Conservation (phyloP, 1,284 basidiomycete genomes). For the Mycena sp. region DNA sequence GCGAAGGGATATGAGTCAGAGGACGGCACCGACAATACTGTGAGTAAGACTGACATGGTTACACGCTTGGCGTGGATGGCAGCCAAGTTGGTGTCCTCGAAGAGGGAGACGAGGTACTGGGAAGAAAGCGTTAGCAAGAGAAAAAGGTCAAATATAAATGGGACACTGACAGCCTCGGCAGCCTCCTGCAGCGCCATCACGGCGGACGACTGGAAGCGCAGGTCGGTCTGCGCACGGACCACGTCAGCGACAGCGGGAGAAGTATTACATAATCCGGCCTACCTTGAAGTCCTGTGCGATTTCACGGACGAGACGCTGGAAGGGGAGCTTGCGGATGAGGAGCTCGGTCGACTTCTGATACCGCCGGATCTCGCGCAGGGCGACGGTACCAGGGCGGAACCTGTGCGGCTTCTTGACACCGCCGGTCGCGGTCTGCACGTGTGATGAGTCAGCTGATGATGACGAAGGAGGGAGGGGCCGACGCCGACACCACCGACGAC, state of each 20-base stretch:
- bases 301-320: slow-evolving; percentile 84
- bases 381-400: slow-evolving; percentile 91
- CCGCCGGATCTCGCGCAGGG: slow-evolving; percentile 89
- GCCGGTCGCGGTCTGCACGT: slow-evolving; percentile 53
- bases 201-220: slow-evolving; percentile 91
- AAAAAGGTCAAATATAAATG: background rate
- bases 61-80: slow-evolving; percentile 35
- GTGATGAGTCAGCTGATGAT: slow-evolving; percentile 8
- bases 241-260: background rate
- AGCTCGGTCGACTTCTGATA: slow-evolving; percentile 91
- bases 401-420: slow-evolving; percentile 92
- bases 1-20: background rate
- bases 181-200: slow-evolving; percentile 90
- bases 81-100: slow-evolving; percentile 33
- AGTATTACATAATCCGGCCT: slow-evolving; percentile 29
- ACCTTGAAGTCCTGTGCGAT: slow-evolving; percentile 92
- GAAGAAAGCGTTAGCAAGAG: background rate
- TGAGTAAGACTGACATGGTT: slow-evolving; percentile 22
- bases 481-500: background rate
- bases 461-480: background rate
- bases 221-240: slow-evolving; percentile 59
- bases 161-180: slow-evolving; percentile 57
- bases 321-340: slow-evolving; percentile 80
- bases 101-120: slow-evolving; percentile 75
- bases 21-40: background rate